Conservation (phyloP, 169 alveolate genomes). For the Eimeria brunetti region DNA sequence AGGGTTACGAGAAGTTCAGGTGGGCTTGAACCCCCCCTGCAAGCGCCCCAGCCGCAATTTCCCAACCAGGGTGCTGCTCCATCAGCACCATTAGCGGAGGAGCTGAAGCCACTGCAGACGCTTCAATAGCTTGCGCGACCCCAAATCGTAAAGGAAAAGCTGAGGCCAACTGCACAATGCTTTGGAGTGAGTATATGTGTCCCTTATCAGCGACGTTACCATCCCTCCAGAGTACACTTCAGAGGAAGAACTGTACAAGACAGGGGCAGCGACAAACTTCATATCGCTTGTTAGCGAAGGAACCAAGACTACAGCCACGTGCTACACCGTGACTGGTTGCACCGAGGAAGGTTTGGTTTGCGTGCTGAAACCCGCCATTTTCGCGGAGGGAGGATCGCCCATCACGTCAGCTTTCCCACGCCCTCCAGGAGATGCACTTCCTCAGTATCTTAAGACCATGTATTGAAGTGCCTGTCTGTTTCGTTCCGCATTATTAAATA, state of each 20-base stretch:
- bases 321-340: constrained; percentile 54
- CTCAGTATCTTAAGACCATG: neutral
- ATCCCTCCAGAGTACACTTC: constrained; percentile 41
- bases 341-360: constrained; percentile 15
- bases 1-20: constrained; percentile 33
- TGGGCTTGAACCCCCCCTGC: neutral
- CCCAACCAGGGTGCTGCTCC: neutral
- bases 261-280: constrained; percentile 45
- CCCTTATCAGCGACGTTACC: neutral
- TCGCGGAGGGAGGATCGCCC: neutral
- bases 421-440: neutral
- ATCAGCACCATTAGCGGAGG: neutral
- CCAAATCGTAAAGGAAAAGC: neutral
- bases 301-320: neutral
- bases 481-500: neutral
- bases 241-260: neutral
- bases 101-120: neutral
- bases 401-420: constrained; percentile 30
- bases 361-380: constrained; percentile 22
- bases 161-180: neutral
- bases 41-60: neutral
- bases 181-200: neutral
- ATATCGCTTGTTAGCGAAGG: constrained; percentile 55
- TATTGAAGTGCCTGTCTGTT: neutral
- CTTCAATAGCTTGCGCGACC: neutral